Percentiles rank a stretch among this genome's conserved stretches.
Evolutionary conservation across 805 yeast genomes (phyloP).

Genomic region (Debaryomyces hansenii): DNA sequence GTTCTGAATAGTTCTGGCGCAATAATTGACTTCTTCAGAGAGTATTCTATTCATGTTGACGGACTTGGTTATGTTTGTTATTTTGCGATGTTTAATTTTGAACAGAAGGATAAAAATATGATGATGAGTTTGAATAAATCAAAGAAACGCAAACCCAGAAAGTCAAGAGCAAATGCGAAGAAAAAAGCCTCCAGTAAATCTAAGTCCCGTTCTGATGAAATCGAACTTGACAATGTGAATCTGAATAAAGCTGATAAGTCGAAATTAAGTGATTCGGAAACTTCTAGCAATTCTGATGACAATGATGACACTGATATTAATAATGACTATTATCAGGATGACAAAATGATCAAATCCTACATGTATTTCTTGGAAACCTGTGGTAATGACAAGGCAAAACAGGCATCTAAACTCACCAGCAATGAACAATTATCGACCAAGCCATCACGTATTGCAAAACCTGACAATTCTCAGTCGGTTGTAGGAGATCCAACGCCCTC

Average conservation of each 20-base stretch:
- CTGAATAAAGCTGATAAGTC: constrained; percentile 10
- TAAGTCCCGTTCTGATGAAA: constrained; percentile 6
- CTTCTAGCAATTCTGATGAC: constrained; percentile 10
- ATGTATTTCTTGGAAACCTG: constrained; percentile 85
- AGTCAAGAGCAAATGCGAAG: constrained; percentile 8
- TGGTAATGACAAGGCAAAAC: constrained; percentile 29
- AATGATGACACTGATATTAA: constrained; percentile 14
- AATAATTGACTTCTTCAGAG: constrained; percentile 88
- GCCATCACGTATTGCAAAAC: neutral
- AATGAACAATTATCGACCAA: constrained; percentile 1
- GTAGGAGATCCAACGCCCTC: constrained; percentile 16
- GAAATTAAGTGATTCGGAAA: constrained; percentile 4
- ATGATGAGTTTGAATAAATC: constrained; percentile 29
- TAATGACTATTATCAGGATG: constrained; percentile 55
- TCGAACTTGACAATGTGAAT: constrained; percentile 17
- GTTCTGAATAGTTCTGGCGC: constrained; percentile 71
- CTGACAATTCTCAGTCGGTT: constrained; percentile 1
- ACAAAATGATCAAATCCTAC: constrained; percentile 90
- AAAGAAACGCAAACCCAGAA: constrained; percentile 13
- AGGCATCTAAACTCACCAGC: neutral
- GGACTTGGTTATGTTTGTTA: constrained; percentile 94
- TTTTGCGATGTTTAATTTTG: constrained; percentile 88
- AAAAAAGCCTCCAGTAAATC: constrained; percentile 8
- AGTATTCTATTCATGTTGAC: constrained; percentile 85
- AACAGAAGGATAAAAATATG: constrained; percentile 52